Evolutionary conservation across 768 basidiomycete genomes (phyloP), one percentile per base, ranked within the genome.

Genomic region (Trametes villosa): DNA sequence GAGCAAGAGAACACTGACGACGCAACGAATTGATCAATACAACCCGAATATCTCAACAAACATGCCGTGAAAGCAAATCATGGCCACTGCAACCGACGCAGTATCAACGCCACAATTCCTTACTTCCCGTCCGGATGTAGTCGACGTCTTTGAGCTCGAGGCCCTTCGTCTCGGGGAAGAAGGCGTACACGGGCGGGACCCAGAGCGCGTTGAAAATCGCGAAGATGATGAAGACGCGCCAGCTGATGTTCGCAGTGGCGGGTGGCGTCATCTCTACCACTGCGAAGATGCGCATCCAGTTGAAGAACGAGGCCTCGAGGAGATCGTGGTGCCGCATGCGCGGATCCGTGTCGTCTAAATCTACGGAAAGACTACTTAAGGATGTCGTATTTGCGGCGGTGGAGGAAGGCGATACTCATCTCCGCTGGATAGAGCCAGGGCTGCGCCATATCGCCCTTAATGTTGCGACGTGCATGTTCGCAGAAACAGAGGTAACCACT

Each of bases 211-310:
- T 81, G 65, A 79, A 75, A 15, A 78, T 70, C 13, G 78, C 78
- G 59, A 80, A 81, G 33, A 80, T 77, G 59, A 79, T 76, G 71
- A 78, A 81, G 4, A 79, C 77, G 27, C 74, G 69, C 74, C 78
- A 79, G 44, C 64, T 61, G 50, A 80, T 77, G 67, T 77, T 78
- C n/a, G 72, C 75, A 53, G 80, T 79, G 1, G 78, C 77, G 2
- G 71, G 72, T 9, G 76, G 77, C 9, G 79, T 78, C 69, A 79
- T 79, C 63, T 79, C 71, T 3, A 79, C 77, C 12, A 79, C 75
- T 18, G 73, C 72, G 56, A 78, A 78, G n/a, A 75, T 60, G 36
- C 60, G 66, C 63, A 60, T 64, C 70, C 70, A 70, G 38, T 71
- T 60, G 55, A 60, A 60, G 29, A 65, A 62, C 3, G 68, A 65